These are phyloP conservation scores for Capsicum baccatum DNA, from an alignment of 257 asterid genomes.

Conservation along the genomic window DNA sequence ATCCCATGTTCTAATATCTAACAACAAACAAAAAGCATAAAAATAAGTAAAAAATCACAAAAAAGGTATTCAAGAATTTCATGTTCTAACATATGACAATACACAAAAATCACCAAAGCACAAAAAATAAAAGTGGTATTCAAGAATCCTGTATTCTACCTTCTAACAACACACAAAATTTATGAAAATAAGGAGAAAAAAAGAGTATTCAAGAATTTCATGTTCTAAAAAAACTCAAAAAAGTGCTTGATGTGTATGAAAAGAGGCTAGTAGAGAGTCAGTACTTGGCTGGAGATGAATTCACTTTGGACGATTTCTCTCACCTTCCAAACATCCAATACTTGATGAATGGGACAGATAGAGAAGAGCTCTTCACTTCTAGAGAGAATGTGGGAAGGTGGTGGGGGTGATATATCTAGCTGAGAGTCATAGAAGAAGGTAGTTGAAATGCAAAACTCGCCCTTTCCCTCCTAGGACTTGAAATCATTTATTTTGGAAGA, in stretches of 20 bases:
- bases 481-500: background rate
- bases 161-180: too few species aligned
- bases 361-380: slow-evolving; percentile 54
- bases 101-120: too few species aligned
- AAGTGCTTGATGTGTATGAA: slow-evolving; percentile 78
- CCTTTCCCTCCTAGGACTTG: slow-evolving; percentile 34
- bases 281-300: slow-evolving; percentile 78
- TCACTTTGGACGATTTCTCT: slow-evolving; percentile 80
- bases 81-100: too few species aligned
- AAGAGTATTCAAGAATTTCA: too few species aligned
- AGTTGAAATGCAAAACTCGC: slow-evolving; percentile 64
- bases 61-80: too few species aligned
- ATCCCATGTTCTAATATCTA: too few species aligned
- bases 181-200: too few species aligned
- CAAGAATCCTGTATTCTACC: too few species aligned
- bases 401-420: slow-evolving; percentile 81
- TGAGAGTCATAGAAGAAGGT: slow-evolving; percentile 78
- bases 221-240: too few species aligned
- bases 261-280: slow-evolving; percentile 68
- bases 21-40: too few species aligned
- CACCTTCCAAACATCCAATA: slow-evolving; percentile 70
- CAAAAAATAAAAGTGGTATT: too few species aligned
- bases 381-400: slow-evolving; percentile 81
- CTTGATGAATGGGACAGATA: slow-evolving; percentile 51
- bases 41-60: too few species aligned